A percentile compares a stretch with the other conserved stretches of the same genome.
phyloP scores from a whole-genome alignment of 2,329 filamentous ascomycete species.

The Raffaelea albimanens region DNA sequence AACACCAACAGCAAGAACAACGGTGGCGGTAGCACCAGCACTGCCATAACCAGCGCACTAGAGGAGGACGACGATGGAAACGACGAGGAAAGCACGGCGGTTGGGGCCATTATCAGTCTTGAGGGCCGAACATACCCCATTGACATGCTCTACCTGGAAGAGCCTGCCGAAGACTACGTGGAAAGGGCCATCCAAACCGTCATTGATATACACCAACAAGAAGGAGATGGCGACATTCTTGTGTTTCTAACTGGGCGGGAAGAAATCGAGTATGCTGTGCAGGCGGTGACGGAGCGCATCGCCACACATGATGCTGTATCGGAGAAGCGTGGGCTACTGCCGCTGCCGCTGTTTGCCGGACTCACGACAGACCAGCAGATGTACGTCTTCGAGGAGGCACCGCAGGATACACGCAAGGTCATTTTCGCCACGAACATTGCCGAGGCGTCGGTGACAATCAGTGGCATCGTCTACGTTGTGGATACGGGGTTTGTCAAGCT shows the following conservation, averaged over 20 bases:
- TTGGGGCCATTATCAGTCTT: slow-evolving; percentile 64
- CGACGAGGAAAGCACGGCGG: slow-evolving; percentile 21
- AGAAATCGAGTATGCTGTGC: slow-evolving; percentile 78
- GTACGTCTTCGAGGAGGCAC: slow-evolving; percentile 81
- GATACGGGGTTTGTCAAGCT: slow-evolving; percentile 90
- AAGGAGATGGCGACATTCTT: slow-evolving; percentile 76
- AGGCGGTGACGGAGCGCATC: slow-evolving; percentile 66
- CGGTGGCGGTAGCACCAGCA: not conserved
- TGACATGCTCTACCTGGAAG: slow-evolving; percentile 71
- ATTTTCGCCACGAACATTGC: slow-evolving; percentile 94
- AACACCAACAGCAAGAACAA: not conserved
- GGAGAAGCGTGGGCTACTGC: slow-evolving; percentile 43
- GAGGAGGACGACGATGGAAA: slow-evolving; percentile 11
- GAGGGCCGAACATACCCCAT: slow-evolving; percentile 86
- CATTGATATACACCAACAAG: slow-evolving; percentile 76
- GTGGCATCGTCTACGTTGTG: slow-evolving; percentile 83
- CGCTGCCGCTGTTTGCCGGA: slow-evolving; percentile 80
- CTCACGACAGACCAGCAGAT: slow-evolving; percentile 86
- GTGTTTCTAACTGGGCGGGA: slow-evolving; percentile 89
- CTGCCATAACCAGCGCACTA: not conserved
- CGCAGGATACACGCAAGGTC: slow-evolving; percentile 77
- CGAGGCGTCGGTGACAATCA: slow-evolving; percentile 90
- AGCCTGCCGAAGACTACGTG: slow-evolving; percentile 76
- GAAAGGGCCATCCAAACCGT: slow-evolving; percentile 74
- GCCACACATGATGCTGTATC: slow-evolving; percentile 44